Conservation (phyloP, 2,329 filamentous ascomycete species). For the Epicoccum nigrum region DNA sequence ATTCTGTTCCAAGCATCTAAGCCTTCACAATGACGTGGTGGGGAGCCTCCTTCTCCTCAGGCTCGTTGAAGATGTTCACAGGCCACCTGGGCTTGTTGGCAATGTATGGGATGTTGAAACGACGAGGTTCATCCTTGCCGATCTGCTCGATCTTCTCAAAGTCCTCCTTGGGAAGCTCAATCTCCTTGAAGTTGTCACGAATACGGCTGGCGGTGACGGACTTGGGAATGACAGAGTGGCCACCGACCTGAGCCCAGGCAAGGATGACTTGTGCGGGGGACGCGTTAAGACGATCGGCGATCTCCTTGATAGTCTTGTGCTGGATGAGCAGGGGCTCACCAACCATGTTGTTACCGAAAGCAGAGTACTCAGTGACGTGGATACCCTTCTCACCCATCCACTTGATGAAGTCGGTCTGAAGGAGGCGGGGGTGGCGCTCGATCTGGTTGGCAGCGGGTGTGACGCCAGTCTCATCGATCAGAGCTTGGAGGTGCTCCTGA, state of each 20-base stretch:
- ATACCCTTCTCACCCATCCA: constrained; percentile 41
- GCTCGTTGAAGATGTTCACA: constrained; percentile 62
- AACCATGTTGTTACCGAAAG: constrained; percentile 64
- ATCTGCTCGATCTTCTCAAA: constrained; percentile 50
- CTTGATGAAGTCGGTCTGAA: constrained; percentile 37
- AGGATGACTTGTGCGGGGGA: constrained; percentile 80
- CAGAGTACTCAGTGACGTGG: constrained; percentile 39
- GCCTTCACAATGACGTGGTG: constrained; percentile 51
- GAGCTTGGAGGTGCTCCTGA: constrained; percentile 54
- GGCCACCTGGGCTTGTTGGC: constrained; percentile 61
- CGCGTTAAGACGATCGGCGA: constrained; percentile 65
- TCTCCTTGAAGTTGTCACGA: constrained; percentile 41
- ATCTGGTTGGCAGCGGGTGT: constrained; percentile 40
- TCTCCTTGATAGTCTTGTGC: constrained; percentile 68
- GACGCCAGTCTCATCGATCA: constrained; percentile 55
- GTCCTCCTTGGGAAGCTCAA: constrained; percentile 35
- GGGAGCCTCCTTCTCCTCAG: constrained; percentile 58
- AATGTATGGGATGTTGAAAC: constrained; percentile 54
- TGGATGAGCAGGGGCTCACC: constrained; percentile 51
- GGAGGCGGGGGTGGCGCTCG: constrained; percentile 38
- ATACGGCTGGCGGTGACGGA: constrained; percentile 40
- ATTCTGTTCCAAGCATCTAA: constrained; percentile 6
- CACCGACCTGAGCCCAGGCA: constrained; percentile 79
- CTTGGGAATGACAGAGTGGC: constrained; percentile 42
- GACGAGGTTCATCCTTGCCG: constrained; percentile 66